These are phyloP conservation scores for Lepidium africanum DNA, from an alignment of 345 rosid genomes.

Conservation along the genomic window DNA sequence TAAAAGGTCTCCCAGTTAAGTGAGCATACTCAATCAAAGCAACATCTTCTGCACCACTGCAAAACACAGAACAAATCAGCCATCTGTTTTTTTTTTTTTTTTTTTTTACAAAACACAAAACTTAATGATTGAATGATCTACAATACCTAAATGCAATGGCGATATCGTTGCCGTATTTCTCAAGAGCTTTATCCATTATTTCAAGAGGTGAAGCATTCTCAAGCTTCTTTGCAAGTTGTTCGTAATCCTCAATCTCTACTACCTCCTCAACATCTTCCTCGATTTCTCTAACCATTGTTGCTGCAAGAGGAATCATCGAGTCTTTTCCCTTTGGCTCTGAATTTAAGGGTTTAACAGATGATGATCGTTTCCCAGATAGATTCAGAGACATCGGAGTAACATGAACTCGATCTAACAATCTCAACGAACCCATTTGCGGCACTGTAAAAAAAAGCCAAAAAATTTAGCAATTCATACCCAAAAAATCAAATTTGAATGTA, in stretches of 20 bases:
- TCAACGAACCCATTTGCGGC: conserved; percentile 47
- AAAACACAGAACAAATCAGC: neutral
- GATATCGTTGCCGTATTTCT: conserved; percentile 70
- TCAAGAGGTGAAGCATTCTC: conserved; percentile 75
- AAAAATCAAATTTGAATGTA: neutral
- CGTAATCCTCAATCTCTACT: conserved; percentile 43
- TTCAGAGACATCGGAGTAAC: conserved; percentile 30
- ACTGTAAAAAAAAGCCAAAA: conserved; percentile 30
- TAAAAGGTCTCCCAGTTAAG: conserved; percentile 69
- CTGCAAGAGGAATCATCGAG: conserved; percentile 8
- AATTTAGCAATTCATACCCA: neutral
- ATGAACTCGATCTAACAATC: conserved; percentile 34
- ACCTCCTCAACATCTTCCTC: conserved; percentile 34
- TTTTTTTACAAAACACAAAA: neutral
- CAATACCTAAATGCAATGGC: conserved; percentile 90
- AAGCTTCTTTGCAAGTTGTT: conserved; percentile 48
- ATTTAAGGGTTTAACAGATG: conserved; percentile 41
- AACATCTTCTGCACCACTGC: conserved; percentile 96
- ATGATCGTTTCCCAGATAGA: conserved; percentile 34
- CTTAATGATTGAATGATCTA: neutral
- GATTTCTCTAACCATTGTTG: conserved; percentile 33
- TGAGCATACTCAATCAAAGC: conserved; percentile 89
- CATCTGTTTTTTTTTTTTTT: too few relatives aligned
- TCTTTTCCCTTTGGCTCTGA: conserved; percentile 51
- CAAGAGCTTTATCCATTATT: conserved; percentile 79